phyloP scores from a whole-genome alignment of 441 rosid genomes.

The Erysimum cheiri region DNA sequence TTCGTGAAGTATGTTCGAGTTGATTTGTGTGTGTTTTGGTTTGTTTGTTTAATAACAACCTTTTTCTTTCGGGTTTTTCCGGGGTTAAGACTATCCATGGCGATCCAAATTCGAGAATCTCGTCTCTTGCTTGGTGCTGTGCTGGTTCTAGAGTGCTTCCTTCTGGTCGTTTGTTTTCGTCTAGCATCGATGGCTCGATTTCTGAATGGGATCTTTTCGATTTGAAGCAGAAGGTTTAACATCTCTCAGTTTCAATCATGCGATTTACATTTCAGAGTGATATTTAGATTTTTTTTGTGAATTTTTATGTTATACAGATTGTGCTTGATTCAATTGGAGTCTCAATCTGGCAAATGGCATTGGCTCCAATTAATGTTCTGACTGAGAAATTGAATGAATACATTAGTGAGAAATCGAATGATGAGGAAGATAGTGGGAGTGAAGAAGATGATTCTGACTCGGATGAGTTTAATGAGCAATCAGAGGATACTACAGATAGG shows the following conservation, averaged over 20 bases:
- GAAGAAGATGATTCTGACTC: conserved; percentile 64
- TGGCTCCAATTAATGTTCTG: conserved; percentile 51
- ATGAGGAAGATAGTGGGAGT: conserved; percentile 55
- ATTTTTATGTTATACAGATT: conserved; percentile 52
- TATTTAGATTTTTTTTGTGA: conserved; percentile 2
- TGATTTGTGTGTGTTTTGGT: conserved; percentile 37
- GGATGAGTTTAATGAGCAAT: conserved; percentile 46
- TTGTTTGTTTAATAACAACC: conserved; percentile 8
- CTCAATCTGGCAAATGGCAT: conserved; percentile 95
- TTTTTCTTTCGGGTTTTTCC: conserved; percentile 19
- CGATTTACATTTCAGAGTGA: not conserved
- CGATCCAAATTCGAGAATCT: conserved; percentile 70
- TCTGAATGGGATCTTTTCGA: conserved; percentile 88
- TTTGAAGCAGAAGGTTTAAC: conserved; percentile 71
- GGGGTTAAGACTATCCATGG: conserved; percentile 72
- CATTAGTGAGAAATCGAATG: conserved; percentile 44
- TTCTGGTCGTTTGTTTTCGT: conserved; percentile 80
- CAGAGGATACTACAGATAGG: conserved; percentile 49
- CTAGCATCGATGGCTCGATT: conserved; percentile 83
- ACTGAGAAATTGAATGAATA: conserved; percentile 56
- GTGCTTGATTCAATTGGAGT: conserved; percentile 74
- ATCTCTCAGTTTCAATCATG: not conserved
- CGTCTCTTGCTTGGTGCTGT: conserved; percentile 84
- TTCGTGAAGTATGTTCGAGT: conserved; percentile 39
- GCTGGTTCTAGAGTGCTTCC: conserved; percentile 48